Evolutionary conservation across 805 yeast genomes (phyloP).

Genomic region (Metschnikowia chrysomelidarum): DNA sequence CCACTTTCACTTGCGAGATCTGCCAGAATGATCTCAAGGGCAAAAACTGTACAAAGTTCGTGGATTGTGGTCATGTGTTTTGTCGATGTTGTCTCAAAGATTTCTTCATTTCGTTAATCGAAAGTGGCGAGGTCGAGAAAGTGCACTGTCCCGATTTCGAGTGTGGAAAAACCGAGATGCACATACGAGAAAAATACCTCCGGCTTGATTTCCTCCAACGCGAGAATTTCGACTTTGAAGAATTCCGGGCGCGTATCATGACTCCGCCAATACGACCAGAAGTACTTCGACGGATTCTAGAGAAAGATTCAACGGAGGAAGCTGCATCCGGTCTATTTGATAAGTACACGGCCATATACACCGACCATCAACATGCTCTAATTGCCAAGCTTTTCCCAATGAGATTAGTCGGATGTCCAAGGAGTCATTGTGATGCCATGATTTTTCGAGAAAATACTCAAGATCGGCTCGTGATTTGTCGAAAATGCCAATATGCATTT

Average conservation of each 20-base stretch:
- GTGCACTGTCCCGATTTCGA: conserved; percentile 60
- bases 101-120: conserved; percentile 32
- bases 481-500: conserved; percentile 50
- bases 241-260: conserved; percentile 39
- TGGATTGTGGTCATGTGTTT: conserved; percentile 22
- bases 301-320: conserved; percentile 1
- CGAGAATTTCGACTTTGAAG: conserved; percentile 23
- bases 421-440: conserved; percentile 42
- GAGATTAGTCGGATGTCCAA: conserved; percentile 51
- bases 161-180: conserved; percentile 33
- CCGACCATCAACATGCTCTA: conserved; percentile 40
- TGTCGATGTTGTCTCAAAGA: conserved; percentile 16
- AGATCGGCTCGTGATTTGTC: conserved; percentile 49
- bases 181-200: conserved; percentile 19
- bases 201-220: conserved; percentile 15
- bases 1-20: conserved; percentile 52
- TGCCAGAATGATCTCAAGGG: conserved; percentile 55
- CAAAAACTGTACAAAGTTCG: conserved; percentile 29
- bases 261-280: conserved; percentile 37
- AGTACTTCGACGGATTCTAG: conserved; percentile 32
- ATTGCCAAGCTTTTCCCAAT: conserved; percentile 46
- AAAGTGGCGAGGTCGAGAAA: conserved; percentile 47
- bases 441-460: conserved; percentile 47
- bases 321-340: conserved; percentile 1
- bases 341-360: conserved; percentile 36